Conservation (phyloP, 2,329 filamentous ascomycete genomes). For the Rhynchosporium graminicola region DNA sequence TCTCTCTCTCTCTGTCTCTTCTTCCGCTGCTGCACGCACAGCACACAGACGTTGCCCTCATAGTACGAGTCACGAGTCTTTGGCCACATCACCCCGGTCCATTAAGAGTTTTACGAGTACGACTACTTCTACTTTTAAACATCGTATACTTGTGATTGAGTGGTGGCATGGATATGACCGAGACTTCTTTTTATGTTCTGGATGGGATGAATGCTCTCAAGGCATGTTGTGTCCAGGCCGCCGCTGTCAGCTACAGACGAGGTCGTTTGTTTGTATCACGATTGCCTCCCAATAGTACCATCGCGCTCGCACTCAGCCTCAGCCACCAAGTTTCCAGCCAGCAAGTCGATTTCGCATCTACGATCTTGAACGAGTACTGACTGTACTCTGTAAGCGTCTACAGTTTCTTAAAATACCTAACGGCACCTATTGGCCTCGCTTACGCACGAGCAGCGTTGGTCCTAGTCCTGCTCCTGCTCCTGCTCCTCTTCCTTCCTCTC, state of each 20-base stretch:
- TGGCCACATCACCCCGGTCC: not conserved
- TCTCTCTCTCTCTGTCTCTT: too few relatives aligned
- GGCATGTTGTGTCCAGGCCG: too few relatives aligned
- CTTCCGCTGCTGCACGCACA: not conserved
- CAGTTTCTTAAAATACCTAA: slow-evolving; percentile 3
- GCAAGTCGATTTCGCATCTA: not conserved
- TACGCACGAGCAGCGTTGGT: not conserved
- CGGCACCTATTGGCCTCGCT: not conserved
- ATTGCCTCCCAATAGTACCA: not conserved
- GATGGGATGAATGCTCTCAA: too few relatives aligned
- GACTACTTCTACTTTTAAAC: too few relatives aligned
- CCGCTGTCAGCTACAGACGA: too few relatives aligned
- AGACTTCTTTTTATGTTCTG: too few relatives aligned
- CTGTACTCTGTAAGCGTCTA: slow-evolving; percentile 7
- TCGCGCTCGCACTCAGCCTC: not conserved
- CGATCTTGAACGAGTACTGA: too few relatives aligned
- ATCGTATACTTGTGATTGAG: too few relatives aligned
- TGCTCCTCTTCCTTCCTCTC: too few relatives aligned
- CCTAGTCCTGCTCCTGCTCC: not conserved
- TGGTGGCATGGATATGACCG: too few relatives aligned
- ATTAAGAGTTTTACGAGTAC: not conserved
- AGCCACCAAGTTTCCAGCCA: not conserved
- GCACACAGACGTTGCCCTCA: not conserved
- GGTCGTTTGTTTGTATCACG: too few relatives aligned
- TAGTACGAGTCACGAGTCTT: not conserved